phyloP scores from a whole-genome alignment of 2,329 filamentous ascomycete species.

The Elsinoe necatrix region DNA sequence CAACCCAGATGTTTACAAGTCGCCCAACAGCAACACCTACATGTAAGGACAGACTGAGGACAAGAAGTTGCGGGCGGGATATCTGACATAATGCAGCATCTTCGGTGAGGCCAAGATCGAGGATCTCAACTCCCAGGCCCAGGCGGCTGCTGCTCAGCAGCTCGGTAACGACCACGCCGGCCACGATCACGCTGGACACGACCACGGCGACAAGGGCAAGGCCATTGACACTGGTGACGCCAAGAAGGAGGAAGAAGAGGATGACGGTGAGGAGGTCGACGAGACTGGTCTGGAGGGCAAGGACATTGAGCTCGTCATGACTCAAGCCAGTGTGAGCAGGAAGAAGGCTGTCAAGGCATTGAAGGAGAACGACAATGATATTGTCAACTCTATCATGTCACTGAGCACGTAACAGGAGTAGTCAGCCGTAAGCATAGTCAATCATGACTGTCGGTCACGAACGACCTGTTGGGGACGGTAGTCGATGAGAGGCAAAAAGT shows the following conservation, averaged over 20 bases:
- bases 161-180: constrained; percentile 67
- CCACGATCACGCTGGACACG: constrained; percentile 63
- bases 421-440: background rate
- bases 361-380: constrained; percentile 99
- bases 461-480: background rate
- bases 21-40: constrained; percentile 98
- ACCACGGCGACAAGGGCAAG: constrained; percentile 70
- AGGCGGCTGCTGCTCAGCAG: constrained; percentile 91
- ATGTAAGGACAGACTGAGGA: constrained; percentile 58
- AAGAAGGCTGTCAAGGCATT: constrained; percentile 99
- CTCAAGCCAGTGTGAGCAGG: constrained; percentile 88
- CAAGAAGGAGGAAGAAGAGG: constrained; percentile 68
- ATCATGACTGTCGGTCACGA: background rate
- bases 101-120: constrained; percentile 99
- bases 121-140: constrained; percentile 96
- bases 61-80: constrained; percentile 17
- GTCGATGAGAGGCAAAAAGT: background rate
- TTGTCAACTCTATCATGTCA: constrained; percentile 99
- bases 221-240: constrained; percentile 50
- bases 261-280: constrained; percentile 93
- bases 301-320: constrained; percentile 99
- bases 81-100: constrained; percentile 53
- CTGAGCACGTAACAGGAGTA: constrained; percentile 47
- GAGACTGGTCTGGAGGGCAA: constrained; percentile 92
- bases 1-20: constrained; percentile 99